Percentiles rank a stretch among this genome's conserved stretches.
Evolutionary conservation across 441 rosid genomes (phyloP).

Genomic region (Adansonia grandidieri): DNA sequence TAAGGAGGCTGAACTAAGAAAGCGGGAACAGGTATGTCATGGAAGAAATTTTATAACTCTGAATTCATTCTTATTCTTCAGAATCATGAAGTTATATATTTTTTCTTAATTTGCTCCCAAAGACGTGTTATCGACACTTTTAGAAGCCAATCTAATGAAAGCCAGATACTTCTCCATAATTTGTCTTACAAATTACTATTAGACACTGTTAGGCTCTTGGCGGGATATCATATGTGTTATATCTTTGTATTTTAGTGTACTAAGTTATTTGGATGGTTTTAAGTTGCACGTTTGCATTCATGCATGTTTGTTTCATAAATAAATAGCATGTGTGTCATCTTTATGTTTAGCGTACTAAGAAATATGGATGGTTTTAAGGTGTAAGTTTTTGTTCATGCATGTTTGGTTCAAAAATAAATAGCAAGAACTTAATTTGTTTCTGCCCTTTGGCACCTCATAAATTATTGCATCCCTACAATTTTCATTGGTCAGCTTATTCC

Average conservation of each 20-base stretch:
- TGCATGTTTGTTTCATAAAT: neutral
- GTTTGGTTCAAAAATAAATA: neutral
- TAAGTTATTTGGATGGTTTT: neutral
- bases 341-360: neutral
- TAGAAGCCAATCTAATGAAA: neutral
- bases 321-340: neutral
- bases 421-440: neutral
- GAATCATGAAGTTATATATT: neutral
- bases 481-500: slow-evolving; percentile 23
- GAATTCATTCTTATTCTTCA: slow-evolving; percentile 19
- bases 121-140: neutral
- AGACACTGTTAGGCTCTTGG: neutral
- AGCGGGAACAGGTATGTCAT: slow-evolving; percentile 44
- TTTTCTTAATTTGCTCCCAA: neutral
- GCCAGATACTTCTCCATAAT: neutral
- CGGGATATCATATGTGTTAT: neutral
- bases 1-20: slow-evolving; percentile 77
- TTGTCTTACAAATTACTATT: neutral
- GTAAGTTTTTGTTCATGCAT: neutral
- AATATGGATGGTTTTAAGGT: neutral
- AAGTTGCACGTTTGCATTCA: neutral
- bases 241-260: neutral
- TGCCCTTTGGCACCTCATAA: neutral
- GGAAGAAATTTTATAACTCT: slow-evolving; percentile 12
- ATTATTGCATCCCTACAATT: slow-evolving; percentile 19